Evolutionary conservation across 2,329 filamentous ascomycete species (phyloP).

Genomic region (Fusarium veterinarium): DNA sequence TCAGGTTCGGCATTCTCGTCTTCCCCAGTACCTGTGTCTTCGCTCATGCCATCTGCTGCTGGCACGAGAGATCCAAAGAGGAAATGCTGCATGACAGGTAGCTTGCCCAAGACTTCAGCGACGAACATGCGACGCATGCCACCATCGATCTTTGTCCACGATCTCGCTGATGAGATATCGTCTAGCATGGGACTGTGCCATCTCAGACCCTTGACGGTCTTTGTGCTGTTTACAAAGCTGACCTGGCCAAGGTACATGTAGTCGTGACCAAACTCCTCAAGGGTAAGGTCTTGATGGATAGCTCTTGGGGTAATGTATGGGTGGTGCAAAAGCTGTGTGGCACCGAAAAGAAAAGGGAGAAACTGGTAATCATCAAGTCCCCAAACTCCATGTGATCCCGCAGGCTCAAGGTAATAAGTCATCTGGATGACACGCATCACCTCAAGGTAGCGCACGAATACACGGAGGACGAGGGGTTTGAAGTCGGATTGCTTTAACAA

Average conservation of each 20-base stretch:
- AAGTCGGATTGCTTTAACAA: constrained; percentile 75
- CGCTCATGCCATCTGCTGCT: constrained; percentile 84
- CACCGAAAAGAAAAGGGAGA: constrained; percentile 93
- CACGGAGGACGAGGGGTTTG: constrained; percentile 76
- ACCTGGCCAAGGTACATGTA: constrained; percentile 95
- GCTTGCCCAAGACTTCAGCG: constrained; percentile 88
- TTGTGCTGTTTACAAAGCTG: constrained; percentile 93
- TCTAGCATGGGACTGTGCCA: constrained; percentile 99
- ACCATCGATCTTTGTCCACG: constrained; percentile 90
- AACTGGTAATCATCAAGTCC: constrained; percentile 98
- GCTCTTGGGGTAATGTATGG: constrained; percentile 80
- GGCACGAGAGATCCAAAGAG: constrained; percentile 89
- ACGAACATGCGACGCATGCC: constrained; percentile 99
- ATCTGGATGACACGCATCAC: constrained; percentile 91
- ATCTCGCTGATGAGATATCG: constrained; percentile 91
- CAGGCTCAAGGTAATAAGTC: constrained; percentile 96
- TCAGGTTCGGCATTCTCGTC: constrained; percentile 61
- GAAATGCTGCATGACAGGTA: constrained; percentile 99
- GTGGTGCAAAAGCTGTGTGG: constrained; percentile 88
- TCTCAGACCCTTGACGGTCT: constrained; percentile 91
- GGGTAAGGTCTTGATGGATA: constrained; percentile 87
- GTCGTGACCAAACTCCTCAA: constrained; percentile 86
- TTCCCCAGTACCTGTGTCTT: constrained; percentile 63
- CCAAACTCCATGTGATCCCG: constrained; percentile 97
- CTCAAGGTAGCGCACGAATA: constrained; percentile 84